Conservation (phyloP, 768 basidiomycete genomes). For the Postia placenta region DNA sequence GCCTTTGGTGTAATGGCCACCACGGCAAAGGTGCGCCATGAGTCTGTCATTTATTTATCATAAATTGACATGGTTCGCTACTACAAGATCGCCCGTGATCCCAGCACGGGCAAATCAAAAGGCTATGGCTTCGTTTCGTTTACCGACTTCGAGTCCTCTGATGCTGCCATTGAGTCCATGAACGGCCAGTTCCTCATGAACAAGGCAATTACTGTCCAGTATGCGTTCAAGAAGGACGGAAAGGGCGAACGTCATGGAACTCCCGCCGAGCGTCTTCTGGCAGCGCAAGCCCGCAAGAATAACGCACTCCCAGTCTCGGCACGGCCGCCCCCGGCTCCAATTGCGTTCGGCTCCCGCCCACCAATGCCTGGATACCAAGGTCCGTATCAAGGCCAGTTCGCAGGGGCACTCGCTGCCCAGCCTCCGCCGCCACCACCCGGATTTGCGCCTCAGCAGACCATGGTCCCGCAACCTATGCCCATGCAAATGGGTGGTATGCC, state of each 20-base stretch:
- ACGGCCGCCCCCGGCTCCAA: slow-evolving; percentile 70
- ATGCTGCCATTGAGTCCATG: slow-evolving; percentile 95
- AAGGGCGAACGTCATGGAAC: slow-evolving; percentile 98
- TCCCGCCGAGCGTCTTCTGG: slow-evolving; percentile 91
- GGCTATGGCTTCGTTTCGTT: slow-evolving; percentile 97
- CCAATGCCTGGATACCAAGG: slow-evolving; percentile 68
- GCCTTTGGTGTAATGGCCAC: slow-evolving; percentile 92
- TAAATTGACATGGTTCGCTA: no score
- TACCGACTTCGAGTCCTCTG: slow-evolving; percentile 95
- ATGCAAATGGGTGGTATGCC: slow-evolving; percentile 28
- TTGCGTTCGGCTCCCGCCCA: slow-evolving; percentile 62
- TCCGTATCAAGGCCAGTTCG: slow-evolving; percentile 89
- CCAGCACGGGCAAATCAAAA: slow-evolving; percentile 79
- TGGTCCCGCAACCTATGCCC: slow-evolving; percentile 39
- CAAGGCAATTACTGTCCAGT: slow-evolving; percentile 95
- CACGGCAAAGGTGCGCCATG: slow-evolving; percentile 64
- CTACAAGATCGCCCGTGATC: slow-evolving; percentile 84
- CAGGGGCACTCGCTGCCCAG: slow-evolving; percentile 64
- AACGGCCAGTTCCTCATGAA: slow-evolving; percentile 98
- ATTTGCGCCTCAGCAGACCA: slow-evolving; percentile 67
- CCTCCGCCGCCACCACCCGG: slow-evolving; percentile 78
- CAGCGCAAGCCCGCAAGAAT: slow-evolving; percentile 93
- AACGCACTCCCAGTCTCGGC: slow-evolving; percentile 78
- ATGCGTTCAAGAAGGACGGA: slow-evolving; percentile 99
- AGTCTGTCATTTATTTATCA: background rate